These are phyloP conservation scores for Sphaerulina populicola DNA, from an alignment of 2,329 filamentous ascomycete genomes.

Conservation along the genomic window DNA sequence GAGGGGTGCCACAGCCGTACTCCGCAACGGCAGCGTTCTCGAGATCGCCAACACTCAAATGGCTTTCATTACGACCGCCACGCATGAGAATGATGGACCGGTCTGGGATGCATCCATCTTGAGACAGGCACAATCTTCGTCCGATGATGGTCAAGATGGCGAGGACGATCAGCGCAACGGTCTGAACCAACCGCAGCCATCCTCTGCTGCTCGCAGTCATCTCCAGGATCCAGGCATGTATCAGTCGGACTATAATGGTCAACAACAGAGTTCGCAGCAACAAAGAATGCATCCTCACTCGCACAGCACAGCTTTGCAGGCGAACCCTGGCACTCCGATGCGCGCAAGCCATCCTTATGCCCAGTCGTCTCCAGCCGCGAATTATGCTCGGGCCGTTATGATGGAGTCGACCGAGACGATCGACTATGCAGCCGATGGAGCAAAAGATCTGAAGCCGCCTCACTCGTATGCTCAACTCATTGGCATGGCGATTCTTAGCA, in stretches of 20 bases:
- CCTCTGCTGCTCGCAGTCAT: slow-evolving; percentile 13
- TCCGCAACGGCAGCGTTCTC: slow-evolving; percentile 82
- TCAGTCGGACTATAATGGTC: slow-evolving; percentile 21
- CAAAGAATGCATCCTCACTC: slow-evolving; percentile 33
- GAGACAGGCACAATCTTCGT: slow-evolving; percentile 35
- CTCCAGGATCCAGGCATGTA: slow-evolving; percentile 21
- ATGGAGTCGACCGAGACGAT: slow-evolving; percentile 51
- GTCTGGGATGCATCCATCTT: slow-evolving; percentile 42
- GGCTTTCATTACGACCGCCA: slow-evolving; percentile 92
- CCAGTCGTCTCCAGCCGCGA: slow-evolving; percentile 41
- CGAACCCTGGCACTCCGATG: slow-evolving; percentile 33
- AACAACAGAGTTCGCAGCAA: slow-evolving; percentile 20
- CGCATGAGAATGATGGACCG: slow-evolving; percentile 62
- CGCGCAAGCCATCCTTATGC: slow-evolving; percentile 30
- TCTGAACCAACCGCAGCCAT: slow-evolving; percentile 7
- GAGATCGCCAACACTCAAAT: slow-evolving; percentile 91
- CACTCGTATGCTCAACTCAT: slow-evolving; percentile 97
- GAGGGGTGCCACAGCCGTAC: slow-evolving; percentile 54
- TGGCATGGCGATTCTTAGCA: slow-evolving; percentile 86
- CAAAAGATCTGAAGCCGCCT: slow-evolving; percentile 86
- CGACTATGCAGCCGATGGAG: slow-evolving; percentile 72
- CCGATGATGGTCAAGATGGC: slow-evolving; percentile 36
- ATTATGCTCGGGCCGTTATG: slow-evolving; percentile 44
- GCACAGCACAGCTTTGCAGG: slow-evolving; percentile 27
- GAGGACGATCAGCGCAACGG: slow-evolving; percentile 27